Base-by-base conservation (phyloP, 768 basidiomycete species). In the Suillus fuscotomentosus region DNA sequence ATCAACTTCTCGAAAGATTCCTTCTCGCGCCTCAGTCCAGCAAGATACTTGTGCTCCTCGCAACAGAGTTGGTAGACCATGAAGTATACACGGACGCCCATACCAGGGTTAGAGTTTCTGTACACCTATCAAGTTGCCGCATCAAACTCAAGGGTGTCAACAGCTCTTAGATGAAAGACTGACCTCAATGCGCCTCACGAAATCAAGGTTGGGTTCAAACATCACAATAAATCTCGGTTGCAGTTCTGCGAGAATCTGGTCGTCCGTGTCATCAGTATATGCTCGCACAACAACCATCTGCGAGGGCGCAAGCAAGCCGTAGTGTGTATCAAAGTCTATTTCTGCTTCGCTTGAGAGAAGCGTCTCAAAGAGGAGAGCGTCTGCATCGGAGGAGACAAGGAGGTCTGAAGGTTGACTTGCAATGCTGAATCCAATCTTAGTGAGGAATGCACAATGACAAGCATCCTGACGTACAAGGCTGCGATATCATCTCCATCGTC, bases 21-120 rank as follows among this genome's bases (percentile, higher is more conserved):
- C 73, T 97, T 98, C 79, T 99, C 97, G 65, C 88, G 87, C 56
- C 95, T 81, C 38, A 98, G 84, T 3, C 88, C 91, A 36, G 92
- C 90, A 38, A 99, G 84, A 75, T 97, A 99, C 74, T 92, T 92
- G 75, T 97, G 95, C 70, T 99, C 97, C 75, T 99, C 97, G 67
- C 91, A 91, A 56, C 94, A 96, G 70, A 92, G 87, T 63, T 87
- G 84, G 76, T 99, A 99, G 22, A 94, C 80, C 91, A 97, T 91
- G 73, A 98, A 95, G 76, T 99, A 99, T 2, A 98, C 91, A 15
- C 96, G 82, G 0, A 99, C 87, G 0, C 84, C 89, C 7, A 97
- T 76, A 0, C 93, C 93, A 0, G 94, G 90, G 76, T 90, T 88
- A 3, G 90, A 86, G 63, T 88, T 91, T 69, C 91, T 88, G 74